Base-by-base conservation (phyloP, 345 rosid genomes). In the Limnanthes douglasii region DNA sequence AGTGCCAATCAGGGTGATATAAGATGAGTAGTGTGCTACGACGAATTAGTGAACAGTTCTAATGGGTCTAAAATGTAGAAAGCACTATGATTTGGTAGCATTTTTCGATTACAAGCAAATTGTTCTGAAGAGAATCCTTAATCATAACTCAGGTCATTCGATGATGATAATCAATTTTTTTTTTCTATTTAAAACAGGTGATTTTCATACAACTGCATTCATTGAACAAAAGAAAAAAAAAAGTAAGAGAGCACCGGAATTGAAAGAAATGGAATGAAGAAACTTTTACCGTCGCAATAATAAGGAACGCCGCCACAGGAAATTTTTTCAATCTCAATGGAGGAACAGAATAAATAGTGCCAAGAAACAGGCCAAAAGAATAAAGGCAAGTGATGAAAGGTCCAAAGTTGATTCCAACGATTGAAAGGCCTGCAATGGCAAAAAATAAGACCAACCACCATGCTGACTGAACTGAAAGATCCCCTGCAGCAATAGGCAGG, bases 401-500 rank as follows among this genome's bases (percentile, higher is more conserved):
- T 37, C 95, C 93, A 54, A 82, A 86, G 73, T 73, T 78, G 23
- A 55, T 49, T 37, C 70, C 88, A 19, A 83, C 95, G 46, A 76
- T 72, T 50, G 54, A 37, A 30, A 76, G 62, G 39, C 97, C 97
- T 11, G 78, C 37, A 51, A 73, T 61, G 19, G 83, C 86, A 58
- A 88, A 82, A 60, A 62, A 60, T 48, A 71, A 48, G 57, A 88
- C 97, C 78, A 88, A 43, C 31, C 67, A 39, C 97, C 97, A 88
- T 12, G 97, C 97, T 40, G 76, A 64, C 52, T 73, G 76, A 46
- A 78, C 78, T 16, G 95, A 82, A 24, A 88, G 95, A 62, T 88
- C 97, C 50, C 97, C 97, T 12, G 97, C 95, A 59, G 93, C 97
- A 55, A 88, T 78, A 37, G 95, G 97, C 54, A 88, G 68, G 61